Conservation (phyloP, 306 rosid species). For the apple (Malus domestica) region DNA sequence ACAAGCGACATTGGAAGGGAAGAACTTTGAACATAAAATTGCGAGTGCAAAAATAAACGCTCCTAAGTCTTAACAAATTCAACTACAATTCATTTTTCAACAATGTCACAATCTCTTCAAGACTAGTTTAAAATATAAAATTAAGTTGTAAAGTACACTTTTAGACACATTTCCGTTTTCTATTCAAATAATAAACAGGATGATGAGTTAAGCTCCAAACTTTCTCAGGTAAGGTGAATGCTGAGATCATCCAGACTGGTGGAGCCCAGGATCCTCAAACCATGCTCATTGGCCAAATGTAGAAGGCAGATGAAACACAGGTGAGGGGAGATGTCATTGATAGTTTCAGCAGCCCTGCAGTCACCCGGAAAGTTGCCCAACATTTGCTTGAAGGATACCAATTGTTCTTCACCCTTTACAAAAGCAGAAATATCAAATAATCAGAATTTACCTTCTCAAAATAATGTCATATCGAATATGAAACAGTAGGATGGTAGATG, state of each 20-base stretch:
- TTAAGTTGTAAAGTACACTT: neutral
- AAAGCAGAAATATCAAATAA: neutral
- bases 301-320: slow-evolving; percentile 89
- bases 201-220: slow-evolving; percentile 2
- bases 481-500: neutral
- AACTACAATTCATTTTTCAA: too few relatives aligned
- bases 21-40: too few relatives aligned
- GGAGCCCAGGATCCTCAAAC: slow-evolving; percentile 55
- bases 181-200: neutral
- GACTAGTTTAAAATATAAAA: too few relatives aligned
- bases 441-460: slow-evolving; percentile 11
- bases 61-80: too few relatives aligned
- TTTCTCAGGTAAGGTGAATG: slow-evolving; percentile 32
- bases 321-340: slow-evolving; percentile 79
- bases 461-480: neutral
- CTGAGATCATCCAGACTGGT: slow-evolving; percentile 66
- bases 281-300: slow-evolving; percentile 92
- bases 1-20: accelerated
- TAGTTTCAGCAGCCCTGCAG: slow-evolving; percentile 61
- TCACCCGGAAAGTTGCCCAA: slow-evolving; percentile 66
- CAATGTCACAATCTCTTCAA: too few relatives aligned
- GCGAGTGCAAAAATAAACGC: too few relatives aligned
- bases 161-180: neutral
- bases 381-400: slow-evolving; percentile 53
- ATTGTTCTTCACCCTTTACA: slow-evolving; percentile 43